Percentiles rank a stretch among this genome's conserved stretches.
These are phyloP conservation scores for Colletotrichum melonis DNA, from an alignment of 2,329 filamentous ascomycete species.

Conservation along the genomic window DNA sequence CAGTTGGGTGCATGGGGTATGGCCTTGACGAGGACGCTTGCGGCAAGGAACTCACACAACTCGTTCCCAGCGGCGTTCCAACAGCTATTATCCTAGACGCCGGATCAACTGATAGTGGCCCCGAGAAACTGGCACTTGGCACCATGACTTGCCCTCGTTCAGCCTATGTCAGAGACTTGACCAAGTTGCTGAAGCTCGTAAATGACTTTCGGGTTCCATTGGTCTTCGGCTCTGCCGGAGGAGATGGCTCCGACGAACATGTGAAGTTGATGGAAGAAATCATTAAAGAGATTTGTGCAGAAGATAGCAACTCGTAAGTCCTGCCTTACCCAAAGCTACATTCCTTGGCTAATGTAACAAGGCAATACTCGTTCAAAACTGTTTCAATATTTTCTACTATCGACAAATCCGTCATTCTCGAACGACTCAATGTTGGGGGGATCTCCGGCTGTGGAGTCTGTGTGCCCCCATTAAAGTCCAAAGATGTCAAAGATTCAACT, in stretches of 20 bases:
- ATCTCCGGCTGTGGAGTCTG: slow-evolving; percentile 52
- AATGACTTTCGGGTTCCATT: slow-evolving; percentile 49
- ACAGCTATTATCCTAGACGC: slow-evolving; percentile 50
- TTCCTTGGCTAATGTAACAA: neutral
- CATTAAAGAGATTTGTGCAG: slow-evolving; percentile 47
- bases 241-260: slow-evolving; percentile 58
- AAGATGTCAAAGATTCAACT: slow-evolving; percentile 50
- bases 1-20: slow-evolving; percentile 62
- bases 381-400: slow-evolving; percentile 53
- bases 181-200: slow-evolving; percentile 49
- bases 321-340: neutral
- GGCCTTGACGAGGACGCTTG: slow-evolving; percentile 52
- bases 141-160: slow-evolving; percentile 52
- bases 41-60: slow-evolving; percentile 37
- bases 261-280: slow-evolving; percentile 53
- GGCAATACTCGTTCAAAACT: slow-evolving; percentile 42
- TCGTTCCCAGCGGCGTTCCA: slow-evolving; percentile 43
- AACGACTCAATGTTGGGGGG: slow-evolving; percentile 43
- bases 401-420: slow-evolving; percentile 44
- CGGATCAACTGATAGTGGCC: slow-evolving; percentile 50
- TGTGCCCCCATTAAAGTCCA: slow-evolving; percentile 51
- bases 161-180: slow-evolving; percentile 55
- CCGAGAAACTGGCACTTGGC: slow-evolving; percentile 54
- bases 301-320: slow-evolving; percentile 36
- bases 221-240: slow-evolving; percentile 58